A percentile compares a stretch with the other conserved stretches of the same genome.
phyloP scores from a whole-genome alignment of 169 alveolate genomes.

The Plasmodium cynomolgi region DNA sequence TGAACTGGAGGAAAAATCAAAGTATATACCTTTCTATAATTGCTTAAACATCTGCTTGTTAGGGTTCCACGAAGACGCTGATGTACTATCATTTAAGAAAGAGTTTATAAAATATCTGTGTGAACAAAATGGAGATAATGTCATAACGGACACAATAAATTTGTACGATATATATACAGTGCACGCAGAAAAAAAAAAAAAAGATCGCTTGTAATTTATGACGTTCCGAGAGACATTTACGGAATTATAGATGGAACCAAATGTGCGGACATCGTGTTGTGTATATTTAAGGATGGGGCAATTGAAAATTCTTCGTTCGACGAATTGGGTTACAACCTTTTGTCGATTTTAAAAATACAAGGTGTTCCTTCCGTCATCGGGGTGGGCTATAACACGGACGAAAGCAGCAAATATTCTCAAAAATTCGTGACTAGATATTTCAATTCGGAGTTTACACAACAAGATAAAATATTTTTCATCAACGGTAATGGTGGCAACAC shows the following conservation, averaged over 20 bases:
- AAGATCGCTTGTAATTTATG: slow-evolving; percentile 56
- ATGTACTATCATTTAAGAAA: slow-evolving; percentile 48
- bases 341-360: slow-evolving; percentile 80
- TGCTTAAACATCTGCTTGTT: slow-evolving; percentile 47
- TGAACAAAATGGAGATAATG: slow-evolving; percentile 52
- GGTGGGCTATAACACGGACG: slow-evolving; percentile 75
- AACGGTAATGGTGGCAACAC: slow-evolving; percentile 34
- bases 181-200: slow-evolving; percentile 57
- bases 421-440: slow-evolving; percentile 80
- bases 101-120: slow-evolving; percentile 66
- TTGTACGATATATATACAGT: slow-evolving; percentile 57
- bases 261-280: slow-evolving; percentile 70
- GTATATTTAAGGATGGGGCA: slow-evolving; percentile 66
- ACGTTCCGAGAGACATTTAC: slow-evolving; percentile 60
- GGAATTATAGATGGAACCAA: slow-evolving; percentile 76
- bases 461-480: slow-evolving; percentile 77
- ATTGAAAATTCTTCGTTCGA: slow-evolving; percentile 58
- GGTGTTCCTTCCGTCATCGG: slow-evolving; percentile 87
- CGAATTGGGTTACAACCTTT: slow-evolving; percentile 76
- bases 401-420: slow-evolving; percentile 43
- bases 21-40: slow-evolving; percentile 42
- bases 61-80: slow-evolving; percentile 55
- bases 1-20: slow-evolving; percentile 58
- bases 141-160: slow-evolving; percentile 17
- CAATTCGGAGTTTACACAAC: slow-evolving; percentile 81